Base-by-base conservation (phyloP, 768 basidiomycete genomes). In the Chalciporus pseudorubinellus region DNA sequence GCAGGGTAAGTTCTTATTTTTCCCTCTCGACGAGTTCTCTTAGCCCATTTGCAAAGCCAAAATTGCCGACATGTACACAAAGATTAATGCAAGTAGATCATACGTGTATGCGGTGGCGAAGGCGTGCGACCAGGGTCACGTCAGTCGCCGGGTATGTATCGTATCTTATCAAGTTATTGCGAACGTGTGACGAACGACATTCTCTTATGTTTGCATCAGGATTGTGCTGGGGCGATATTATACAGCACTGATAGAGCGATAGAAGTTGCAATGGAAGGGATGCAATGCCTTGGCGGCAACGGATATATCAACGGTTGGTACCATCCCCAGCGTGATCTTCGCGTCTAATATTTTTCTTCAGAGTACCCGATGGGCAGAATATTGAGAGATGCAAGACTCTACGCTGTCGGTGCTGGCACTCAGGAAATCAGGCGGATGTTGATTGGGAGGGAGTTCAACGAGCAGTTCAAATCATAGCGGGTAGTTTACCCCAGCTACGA, bases 401-500 rank as follows among this genome's bases (percentile, higher is more conserved):
- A 97, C 67, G 85, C 90, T 21, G 93, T 98, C 52, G 95, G 95
- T 22, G 95, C 95, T n/a, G 95, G 95, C 16, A 94, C 94, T 20
- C 95, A 97, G 67, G 94, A 95, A 74, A 94, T 97, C 48, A 74
- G 94, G 58, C 78, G 94, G 51, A 95, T 95, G 92, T 71, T 95
- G 52, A 95, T 97, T 51, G 94, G 94, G 28, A 77, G 94, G 54
- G 94, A 92, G 65, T 94, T 97, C 71, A 97, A 95, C 64, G 76
- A 85, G 54, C 78, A 89, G 63, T 72, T 82, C 55, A 67, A 66
- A 59, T 60, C 61, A 42, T 69, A 58, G 46, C 4, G 9, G 6
- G 19, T 21, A 6, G 4, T 24, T 19, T 18, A 34, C 21, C 3
- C 18, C 9, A 42, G 19, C 9, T 26, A 7, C 6, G 26, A 26